A percentile compares a stretch with the other conserved stretches of the same genome.
Evolutionary conservation across 495 filamentous ascomycete species (phyloP).

Genomic region (Emericellopsis terricola): DNA sequence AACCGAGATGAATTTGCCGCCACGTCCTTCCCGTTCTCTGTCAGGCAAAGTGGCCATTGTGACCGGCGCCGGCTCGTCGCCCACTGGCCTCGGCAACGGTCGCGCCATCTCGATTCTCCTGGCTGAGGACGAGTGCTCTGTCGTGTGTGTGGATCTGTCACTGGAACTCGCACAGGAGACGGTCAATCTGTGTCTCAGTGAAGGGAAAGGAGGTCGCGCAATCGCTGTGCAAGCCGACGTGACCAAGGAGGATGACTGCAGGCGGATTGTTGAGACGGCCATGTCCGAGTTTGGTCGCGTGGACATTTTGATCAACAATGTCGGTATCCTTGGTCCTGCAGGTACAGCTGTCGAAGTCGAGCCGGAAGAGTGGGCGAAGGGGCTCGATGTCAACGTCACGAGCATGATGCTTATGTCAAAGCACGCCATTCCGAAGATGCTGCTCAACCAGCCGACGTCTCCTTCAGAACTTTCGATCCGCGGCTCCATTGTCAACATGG

Average conservation of each 20-base stretch:
- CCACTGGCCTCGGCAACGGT: slow-evolving; percentile 39
- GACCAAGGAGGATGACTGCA: slow-evolving; percentile 27
- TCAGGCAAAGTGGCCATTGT: slow-evolving; percentile 37
- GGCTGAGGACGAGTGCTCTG: slow-evolving; percentile 32
- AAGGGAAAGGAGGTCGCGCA: slow-evolving; percentile 13
- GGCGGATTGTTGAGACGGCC: slow-evolving; percentile 18
- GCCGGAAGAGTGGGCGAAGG: slow-evolving; percentile 30
- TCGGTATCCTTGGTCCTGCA: slow-evolving; percentile 32
- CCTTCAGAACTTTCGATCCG: slow-evolving; percentile 10
- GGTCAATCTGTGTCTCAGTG: slow-evolving; percentile 21
- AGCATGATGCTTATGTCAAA: slow-evolving; percentile 41
- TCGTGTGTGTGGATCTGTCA: slow-evolving; percentile 35
- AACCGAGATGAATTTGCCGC: too few species aligned
- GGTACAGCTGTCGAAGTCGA: slow-evolving; percentile 38
- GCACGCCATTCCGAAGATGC: slow-evolving; percentile 35
- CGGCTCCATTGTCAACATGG: slow-evolving; percentile 39
- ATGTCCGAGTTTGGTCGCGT: slow-evolving; percentile 24
- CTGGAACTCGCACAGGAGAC: slow-evolving; percentile 27
- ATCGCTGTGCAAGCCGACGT: slow-evolving; percentile 29
- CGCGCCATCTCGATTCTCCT: slow-evolving; percentile 38
- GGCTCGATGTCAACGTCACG: slow-evolving; percentile 37
- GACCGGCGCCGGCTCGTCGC: slow-evolving; percentile 35
- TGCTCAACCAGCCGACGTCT: slow-evolving; percentile 14
- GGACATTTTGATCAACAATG: slow-evolving; percentile 40
- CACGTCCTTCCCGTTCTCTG: slow-evolving; percentile 11